phyloP scores from a whole-genome alignment of 345 rosid genomes.

The Noccaea bulbosa region DNA sequence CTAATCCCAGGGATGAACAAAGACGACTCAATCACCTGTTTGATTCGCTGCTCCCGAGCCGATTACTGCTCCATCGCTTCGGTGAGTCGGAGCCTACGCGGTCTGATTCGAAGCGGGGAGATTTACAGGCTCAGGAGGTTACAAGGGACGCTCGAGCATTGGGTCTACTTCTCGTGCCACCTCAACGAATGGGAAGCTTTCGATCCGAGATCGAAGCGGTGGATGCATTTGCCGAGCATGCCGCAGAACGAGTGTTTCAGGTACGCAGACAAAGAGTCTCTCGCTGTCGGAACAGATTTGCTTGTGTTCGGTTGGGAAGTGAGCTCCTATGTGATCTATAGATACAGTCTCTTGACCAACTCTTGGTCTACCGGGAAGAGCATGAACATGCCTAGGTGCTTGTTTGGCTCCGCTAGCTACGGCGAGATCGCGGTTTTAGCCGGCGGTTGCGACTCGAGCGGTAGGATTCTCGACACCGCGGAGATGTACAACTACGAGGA shows the following conservation, averaged over 20 bases:
- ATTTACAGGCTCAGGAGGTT: conserved; percentile 55
- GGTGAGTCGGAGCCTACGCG: conserved; percentile 48
- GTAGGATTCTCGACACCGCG: conserved; percentile 56
- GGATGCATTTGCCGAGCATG: conserved; percentile 79
- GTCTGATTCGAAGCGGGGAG: conserved; percentile 55
- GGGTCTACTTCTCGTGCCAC: conserved; percentile 83
- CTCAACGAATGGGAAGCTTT: conserved; percentile 79
- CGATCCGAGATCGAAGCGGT: conserved; percentile 61
- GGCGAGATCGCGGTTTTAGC: conserved; percentile 76
- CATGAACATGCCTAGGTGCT: conserved; percentile 69
- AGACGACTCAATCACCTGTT: conserved; percentile 66
- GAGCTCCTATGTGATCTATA: conserved; percentile 47
- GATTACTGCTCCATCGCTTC: conserved; percentile 56
- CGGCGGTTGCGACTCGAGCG: conserved; percentile 70
- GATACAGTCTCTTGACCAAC: conserved; percentile 57
- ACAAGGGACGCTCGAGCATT: conserved; percentile 61
- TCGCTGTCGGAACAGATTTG: conserved; percentile 67
- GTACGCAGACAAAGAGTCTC: conserved; percentile 65
- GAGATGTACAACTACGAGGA: conserved; percentile 76
- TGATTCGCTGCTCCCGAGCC: conserved; percentile 65
- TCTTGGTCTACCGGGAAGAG: conserved; percentile 55
- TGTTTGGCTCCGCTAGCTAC: conserved; percentile 74
- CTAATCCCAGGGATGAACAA: conserved; percentile 65
- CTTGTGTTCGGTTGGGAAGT: conserved; percentile 71
- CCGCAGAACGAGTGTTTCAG: conserved; percentile 54